Evolutionary conservation across 768 basidiomycete genomes (phyloP), one percentile per base, ranked within the genome.

Genomic region (Hydnomerulius pinastri): DNA sequence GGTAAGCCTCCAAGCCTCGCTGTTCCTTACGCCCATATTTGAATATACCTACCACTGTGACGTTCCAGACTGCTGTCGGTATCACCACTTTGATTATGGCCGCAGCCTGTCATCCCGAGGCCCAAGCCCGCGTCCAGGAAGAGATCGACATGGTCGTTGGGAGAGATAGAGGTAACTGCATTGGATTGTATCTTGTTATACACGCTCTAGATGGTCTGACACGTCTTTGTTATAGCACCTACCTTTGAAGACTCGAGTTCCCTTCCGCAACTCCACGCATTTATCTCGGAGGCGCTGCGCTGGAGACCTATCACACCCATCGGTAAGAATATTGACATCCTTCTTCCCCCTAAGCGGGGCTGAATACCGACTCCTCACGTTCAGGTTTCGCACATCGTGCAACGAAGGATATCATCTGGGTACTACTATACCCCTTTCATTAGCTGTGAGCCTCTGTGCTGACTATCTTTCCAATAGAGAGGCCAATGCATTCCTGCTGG

Each of bases 341-440:
- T 29, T 20, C 4, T 27, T 27, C 21, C n/a, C n/a, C n/a, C n/a
- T n/a, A n/a, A n/a, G n/a, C n/a, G n/a, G 18, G 12, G 13, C 7
- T 15, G 25, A 9, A 10, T 24, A 32, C 10, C n/a, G 7, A 24
- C 13, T 27, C 12, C 9, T 49, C 2, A 20, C 15, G 12, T 20
- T 10, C 23, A 60, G 83, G 83, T 0, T 81, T 85, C 43, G 70
- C 80, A 0, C 86, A 87, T 53, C 76, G 77, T 44, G 77, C 84
- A 0, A 86, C 78, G 1, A 78, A 76, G 46, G 84, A 86, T 50
- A 75, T 87, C 35, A 61, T 80, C 17, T 86, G 81, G 78, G 81
- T 81, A 36, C n/a, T n/a, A n/a, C n/a, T n/a, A n/a, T n/a, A n/a
- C n/a, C n/a, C n/a, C n/a, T n/a, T n/a, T n/a, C n/a, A n/a, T n/a